Percentiles rank a stretch among this genome's conserved stretches.
Conservation (phyloP, 495 filamentous ascomycete genomes). For the Neurospora discreta region DNA sequence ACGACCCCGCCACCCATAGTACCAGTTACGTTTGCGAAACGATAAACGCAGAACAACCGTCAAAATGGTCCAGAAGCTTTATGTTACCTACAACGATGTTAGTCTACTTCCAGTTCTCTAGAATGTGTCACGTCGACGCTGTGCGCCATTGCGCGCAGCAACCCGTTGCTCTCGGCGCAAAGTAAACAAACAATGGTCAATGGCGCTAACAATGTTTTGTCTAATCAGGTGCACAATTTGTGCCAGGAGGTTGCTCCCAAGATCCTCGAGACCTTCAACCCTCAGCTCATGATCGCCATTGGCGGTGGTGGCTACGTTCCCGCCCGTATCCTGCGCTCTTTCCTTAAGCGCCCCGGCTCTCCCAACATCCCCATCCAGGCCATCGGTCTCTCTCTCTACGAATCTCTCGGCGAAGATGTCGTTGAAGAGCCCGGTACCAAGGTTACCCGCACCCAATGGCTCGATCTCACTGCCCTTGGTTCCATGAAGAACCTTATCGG, state of each 20-base stretch:
- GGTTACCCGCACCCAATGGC: constrained; percentile 96
- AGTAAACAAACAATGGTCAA: not conserved
- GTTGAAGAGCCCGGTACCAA: constrained; percentile 73
- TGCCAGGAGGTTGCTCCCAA: constrained; percentile 72
- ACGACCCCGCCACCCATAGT: not conserved
- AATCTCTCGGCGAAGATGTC: constrained; percentile 53
- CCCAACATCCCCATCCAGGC: constrained; percentile 99
- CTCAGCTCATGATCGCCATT: constrained; percentile 97
- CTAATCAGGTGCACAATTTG: constrained; percentile 79
- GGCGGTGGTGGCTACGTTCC: constrained; percentile 96
- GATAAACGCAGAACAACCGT: constrained; percentile 7
- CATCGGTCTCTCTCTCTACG: constrained; percentile 95
- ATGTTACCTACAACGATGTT: constrained; percentile 94
- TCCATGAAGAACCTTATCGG: constrained; percentile 89
- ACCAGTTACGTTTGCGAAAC: not conserved
- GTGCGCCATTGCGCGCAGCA: not conserved
- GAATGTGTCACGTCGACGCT: not conserved
- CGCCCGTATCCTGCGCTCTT: constrained; percentile 92
- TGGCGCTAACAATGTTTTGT: not conserved
- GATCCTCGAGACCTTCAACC: constrained; percentile 75
- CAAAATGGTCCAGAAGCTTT: constrained; percentile 77
- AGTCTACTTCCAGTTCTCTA: constrained; percentile 12
- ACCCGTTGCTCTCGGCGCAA: not conserved
- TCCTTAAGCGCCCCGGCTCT: constrained; percentile 79
- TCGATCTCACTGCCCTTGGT: constrained; percentile 74